phyloP scores from a whole-genome alignment of 345 rosid genomes.

The Salix brachista region DNA sequence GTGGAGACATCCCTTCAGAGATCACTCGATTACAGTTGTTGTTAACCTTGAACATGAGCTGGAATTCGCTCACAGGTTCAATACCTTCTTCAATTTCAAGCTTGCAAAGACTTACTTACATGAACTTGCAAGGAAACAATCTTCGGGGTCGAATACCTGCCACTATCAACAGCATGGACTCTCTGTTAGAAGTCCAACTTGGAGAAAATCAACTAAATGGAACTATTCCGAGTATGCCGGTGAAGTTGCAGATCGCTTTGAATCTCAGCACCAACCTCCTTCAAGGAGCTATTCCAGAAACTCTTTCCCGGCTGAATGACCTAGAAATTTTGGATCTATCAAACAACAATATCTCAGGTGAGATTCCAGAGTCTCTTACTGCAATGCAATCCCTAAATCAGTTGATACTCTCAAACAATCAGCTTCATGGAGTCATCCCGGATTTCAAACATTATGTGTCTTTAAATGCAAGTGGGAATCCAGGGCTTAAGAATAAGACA shows the following conservation, averaged over 20 bases:
- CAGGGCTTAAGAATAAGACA: constrained; percentile 7
- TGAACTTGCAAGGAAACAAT: constrained; percentile 55
- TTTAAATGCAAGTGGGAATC: constrained; percentile 40
- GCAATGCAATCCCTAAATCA: constrained; percentile 34
- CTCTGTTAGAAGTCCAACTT: constrained; percentile 66
- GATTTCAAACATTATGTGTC: constrained; percentile 22
- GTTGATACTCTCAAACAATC: constrained; percentile 58
- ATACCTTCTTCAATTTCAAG: constrained; percentile 54
- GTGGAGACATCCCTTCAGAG: constrained; percentile 47
- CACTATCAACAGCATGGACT: constrained; percentile 20
- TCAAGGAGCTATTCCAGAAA: constrained; percentile 42
- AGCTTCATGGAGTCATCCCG: constrained; percentile 47
- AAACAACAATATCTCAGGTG: constrained; percentile 49
- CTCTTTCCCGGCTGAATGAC: constrained; percentile 27
- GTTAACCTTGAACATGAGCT: constrained; percentile 44
- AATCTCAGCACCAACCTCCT: constrained; percentile 70
- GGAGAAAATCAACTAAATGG: constrained; percentile 60
- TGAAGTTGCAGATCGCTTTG: constrained; percentile 54
- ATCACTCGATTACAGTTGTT: constrained; percentile 29
- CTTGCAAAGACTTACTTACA: constrained; percentile 28
- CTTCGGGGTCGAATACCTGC: constrained; percentile 58
- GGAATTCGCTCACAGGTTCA: constrained; percentile 51
- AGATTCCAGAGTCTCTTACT: constrained; percentile 34
- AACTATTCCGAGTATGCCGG: constrained; percentile 54
- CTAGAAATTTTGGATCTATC: constrained; percentile 82